Percentiles rank a stretch among this genome's conserved stretches.
Conservation (phyloP, 306 rosid species). For the Comarum palustre region DNA sequence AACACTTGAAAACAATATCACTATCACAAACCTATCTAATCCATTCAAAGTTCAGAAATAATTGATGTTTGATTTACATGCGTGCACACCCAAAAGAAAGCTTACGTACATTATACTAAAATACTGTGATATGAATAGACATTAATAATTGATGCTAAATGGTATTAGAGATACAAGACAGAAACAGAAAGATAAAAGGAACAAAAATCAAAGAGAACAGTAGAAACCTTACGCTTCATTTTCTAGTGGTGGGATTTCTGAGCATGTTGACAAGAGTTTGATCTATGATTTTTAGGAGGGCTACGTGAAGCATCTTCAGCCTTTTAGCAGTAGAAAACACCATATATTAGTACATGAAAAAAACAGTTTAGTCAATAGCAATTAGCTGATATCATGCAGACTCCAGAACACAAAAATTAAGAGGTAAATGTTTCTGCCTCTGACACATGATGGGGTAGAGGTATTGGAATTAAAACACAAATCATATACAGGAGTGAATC, state of each 20-base stretch:
- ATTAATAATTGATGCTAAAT: neutral
- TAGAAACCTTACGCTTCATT: slow-evolving; percentile 46
- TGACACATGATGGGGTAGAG: slow-evolving; percentile 6
- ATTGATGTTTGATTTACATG: neutral
- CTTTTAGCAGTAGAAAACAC: slow-evolving; percentile 31
- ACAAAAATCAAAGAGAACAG: neutral
- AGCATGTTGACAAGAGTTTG: slow-evolving; percentile 38
- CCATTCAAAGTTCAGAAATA: neutral
- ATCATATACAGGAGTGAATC: neutral
- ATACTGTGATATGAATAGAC: neutral
- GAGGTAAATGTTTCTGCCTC: neutral
- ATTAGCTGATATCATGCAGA: neutral
- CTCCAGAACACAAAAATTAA: neutral
- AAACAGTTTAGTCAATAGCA: neutral
- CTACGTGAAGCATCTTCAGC: slow-evolving; percentile 42
- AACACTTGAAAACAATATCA: neutral
- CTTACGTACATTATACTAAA: neutral
- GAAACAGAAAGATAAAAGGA: neutral
- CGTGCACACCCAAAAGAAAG: neutral
- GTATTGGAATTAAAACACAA: neutral
- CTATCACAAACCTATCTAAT: neutral
- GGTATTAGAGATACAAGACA: neutral
- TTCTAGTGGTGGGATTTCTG: slow-evolving; percentile 52
- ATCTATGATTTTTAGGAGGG: slow-evolving; percentile 38
- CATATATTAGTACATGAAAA: slow-evolving; percentile 1